These are phyloP conservation scores for Wickerhamomyces bisporus DNA, from an alignment of 805 yeast species.

Conservation along the genomic window DNA sequence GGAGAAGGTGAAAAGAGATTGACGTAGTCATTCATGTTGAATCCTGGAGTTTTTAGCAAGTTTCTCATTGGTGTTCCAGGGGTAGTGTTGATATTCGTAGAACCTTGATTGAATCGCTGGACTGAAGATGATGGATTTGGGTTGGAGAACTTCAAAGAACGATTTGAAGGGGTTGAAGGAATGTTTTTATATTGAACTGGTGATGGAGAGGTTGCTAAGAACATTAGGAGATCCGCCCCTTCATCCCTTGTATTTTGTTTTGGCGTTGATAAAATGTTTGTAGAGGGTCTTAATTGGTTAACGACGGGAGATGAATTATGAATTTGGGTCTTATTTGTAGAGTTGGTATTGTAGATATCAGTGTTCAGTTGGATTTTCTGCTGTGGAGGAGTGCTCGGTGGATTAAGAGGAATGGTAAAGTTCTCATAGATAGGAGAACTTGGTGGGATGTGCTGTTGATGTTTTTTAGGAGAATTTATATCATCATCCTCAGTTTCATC, in stretches of 20 bases:
- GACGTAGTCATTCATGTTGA: constrained; percentile 80
- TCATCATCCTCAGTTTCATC: constrained; percentile 14
- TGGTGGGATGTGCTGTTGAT: constrained; percentile 17
- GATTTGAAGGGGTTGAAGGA: constrained; percentile 21
- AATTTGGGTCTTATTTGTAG: constrained; percentile 23
- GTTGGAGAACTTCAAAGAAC: constrained; percentile 3
- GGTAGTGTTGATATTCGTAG: constrained; percentile 7
- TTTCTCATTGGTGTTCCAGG: constrained; percentile 27
- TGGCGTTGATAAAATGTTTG: constrained; percentile 18
- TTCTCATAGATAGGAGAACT: constrained; percentile 24
- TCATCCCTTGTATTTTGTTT: constrained; percentile 35
- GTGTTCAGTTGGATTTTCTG: constrained; percentile 19
- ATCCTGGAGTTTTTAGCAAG: constrained; percentile 51
- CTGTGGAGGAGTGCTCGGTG: constrained; percentile 24
- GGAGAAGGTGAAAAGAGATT: constrained; percentile 76
- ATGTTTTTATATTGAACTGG: constrained; percentile 31
- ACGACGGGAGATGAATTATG: constrained; percentile 13
- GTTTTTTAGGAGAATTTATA: not conserved
- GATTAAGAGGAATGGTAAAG: constrained; percentile 12
- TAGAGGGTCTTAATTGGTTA: no score
- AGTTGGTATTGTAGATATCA: constrained; percentile 22
- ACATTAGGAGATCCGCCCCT: constrained; percentile 80
- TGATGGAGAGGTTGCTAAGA: constrained; percentile 78
- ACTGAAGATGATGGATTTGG: constrained; percentile 11
- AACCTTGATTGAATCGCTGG: constrained; percentile 8